Percentiles rank a stretch among this genome's conserved stretches.
These are phyloP conservation scores for Monsonia emarginata DNA, from an alignment of 441 rosid species.

Conservation along the genomic window DNA sequence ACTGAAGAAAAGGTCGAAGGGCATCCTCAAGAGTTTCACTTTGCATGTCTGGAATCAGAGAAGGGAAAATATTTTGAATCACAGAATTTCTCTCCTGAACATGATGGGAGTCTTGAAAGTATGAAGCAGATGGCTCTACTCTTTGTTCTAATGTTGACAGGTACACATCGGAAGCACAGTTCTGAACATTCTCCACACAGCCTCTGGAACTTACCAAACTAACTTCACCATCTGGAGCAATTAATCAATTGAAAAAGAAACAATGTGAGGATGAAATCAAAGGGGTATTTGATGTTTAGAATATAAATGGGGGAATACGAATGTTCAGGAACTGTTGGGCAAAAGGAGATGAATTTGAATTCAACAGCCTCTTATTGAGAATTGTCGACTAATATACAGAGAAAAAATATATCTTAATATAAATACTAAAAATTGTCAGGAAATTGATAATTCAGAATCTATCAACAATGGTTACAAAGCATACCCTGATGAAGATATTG, in stretches of 20 bases:
- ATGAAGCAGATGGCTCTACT: constrained; percentile 13
- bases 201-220: neutral
- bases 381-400: neutral
- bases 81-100: constrained; percentile 4
- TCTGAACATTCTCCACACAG: constrained; percentile 9
- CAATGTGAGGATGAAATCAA: neutral
- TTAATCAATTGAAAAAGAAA: constrained; percentile 4
- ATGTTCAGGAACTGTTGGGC: neutral
- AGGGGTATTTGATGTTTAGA: neutral
- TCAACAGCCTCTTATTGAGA: neutral
- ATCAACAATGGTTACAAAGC: neutral
- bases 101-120: constrained; percentile 12
- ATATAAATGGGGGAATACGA: neutral
- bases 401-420: neutral
- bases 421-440: neutral
- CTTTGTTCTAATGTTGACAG: constrained; percentile 9
- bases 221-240: neutral
- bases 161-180: constrained; percentile 2
- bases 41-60: neutral
- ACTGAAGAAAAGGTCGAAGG: neutral
- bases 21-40: neutral
- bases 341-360: neutral
- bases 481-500: constrained; percentile 18
- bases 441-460: neutral
- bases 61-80: constrained; percentile 7